Base-by-base conservation (phyloP, 1,139 yeast genomes). In the Hemisphaericaspora xylofermentans region DNA sequence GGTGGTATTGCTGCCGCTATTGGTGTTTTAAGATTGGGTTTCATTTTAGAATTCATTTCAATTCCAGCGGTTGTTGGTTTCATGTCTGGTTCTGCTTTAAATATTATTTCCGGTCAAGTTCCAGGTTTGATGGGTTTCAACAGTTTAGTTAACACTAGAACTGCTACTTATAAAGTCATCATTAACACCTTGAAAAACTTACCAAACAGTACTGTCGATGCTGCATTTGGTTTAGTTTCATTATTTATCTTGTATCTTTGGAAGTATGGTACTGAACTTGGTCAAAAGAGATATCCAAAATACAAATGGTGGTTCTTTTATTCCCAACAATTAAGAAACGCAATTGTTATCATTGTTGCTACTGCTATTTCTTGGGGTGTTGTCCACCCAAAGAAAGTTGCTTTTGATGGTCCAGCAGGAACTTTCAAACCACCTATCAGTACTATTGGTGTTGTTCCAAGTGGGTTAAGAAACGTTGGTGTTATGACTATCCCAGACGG, bases 41-140 rank as follows among this genome's bases (percentile, higher is more conserved):
- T 91, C 64, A 73, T 91, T 42, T 79, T 91, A 39, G 98, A 91
- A 60, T 82, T 86, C 58, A 88, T 91, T 53, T 88, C 97, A 6
- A 72, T 84, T 53, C 96, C 96, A 29, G 96, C 96, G 1, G 96
- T 91, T 36, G 76, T 89, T 70, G 98, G 97, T 0, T 91, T 89
- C 68, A 91, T 91, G 94, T 78, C 94, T 30, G 97, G 97, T 42
- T 88, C 96, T 10, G 96, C 97, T 3, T 78, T 91, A 56, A 82
- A 73, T 53, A 91, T 91, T 56, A 72, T 85, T 36, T 64, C 73
- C 44, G 96, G 97, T 31, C 97, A 91, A 66, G 83, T 89, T 7
- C 96, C 97, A 2, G 85, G 76, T 12, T 73, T 91, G 47, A 76
- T 91, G 87, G 98, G 98, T 19, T 85, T 73, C 65, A 70, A 64